Evolutionary conservation across 441 rosid species (phyloP).

Genomic region (Populus trichocarpa): DNA sequence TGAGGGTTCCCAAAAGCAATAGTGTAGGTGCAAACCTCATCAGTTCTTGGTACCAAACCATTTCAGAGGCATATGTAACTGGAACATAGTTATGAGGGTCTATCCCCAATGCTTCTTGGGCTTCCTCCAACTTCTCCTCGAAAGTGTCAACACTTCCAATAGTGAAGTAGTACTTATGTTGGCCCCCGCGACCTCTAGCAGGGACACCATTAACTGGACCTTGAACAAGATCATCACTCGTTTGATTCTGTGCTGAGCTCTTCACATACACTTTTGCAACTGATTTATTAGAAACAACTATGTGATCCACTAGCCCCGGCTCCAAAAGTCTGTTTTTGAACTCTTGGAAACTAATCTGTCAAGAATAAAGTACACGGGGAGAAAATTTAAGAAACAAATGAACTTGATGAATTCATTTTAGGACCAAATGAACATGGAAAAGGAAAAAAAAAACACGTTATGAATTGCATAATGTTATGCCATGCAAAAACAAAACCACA

Average conservation of each 20-base stretch:
- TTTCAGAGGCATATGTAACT: slow-evolving; percentile 48
- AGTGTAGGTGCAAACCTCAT: slow-evolving; percentile 54
- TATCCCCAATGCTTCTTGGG: slow-evolving; percentile 55
- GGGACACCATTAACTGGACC: slow-evolving; percentile 27
- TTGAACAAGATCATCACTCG: slow-evolving; percentile 30
- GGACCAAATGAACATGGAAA: not conserved
- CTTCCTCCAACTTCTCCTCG: slow-evolving; percentile 73
- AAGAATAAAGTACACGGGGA: slow-evolving; percentile 1
- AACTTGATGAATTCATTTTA: not conserved
- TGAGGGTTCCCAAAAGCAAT: slow-evolving; percentile 47
- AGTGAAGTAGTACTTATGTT: slow-evolving; percentile 52
- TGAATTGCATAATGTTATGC: not conserved
- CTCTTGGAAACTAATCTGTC: slow-evolving; percentile 73
- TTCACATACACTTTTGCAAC: slow-evolving; percentile 66
- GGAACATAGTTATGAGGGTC: slow-evolving; percentile 57
- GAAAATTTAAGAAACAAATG: not conserved
- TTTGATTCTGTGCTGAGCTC: slow-evolving; percentile 26
- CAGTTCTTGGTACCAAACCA: slow-evolving; percentile 49
- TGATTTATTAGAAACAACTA: slow-evolving; percentile 61
- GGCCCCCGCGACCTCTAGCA: slow-evolving; percentile 34
- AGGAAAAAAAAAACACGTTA: not conserved
- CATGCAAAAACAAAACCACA: not conserved
- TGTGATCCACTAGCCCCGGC: slow-evolving; percentile 60
- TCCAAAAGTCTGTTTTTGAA: slow-evolving; percentile 70
- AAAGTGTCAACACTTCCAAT: slow-evolving; percentile 68